These are phyloP conservation scores for Boletus hoseneyae DNA, from an alignment of 1,284 basidiomycete genomes.

Conservation along the genomic window DNA sequence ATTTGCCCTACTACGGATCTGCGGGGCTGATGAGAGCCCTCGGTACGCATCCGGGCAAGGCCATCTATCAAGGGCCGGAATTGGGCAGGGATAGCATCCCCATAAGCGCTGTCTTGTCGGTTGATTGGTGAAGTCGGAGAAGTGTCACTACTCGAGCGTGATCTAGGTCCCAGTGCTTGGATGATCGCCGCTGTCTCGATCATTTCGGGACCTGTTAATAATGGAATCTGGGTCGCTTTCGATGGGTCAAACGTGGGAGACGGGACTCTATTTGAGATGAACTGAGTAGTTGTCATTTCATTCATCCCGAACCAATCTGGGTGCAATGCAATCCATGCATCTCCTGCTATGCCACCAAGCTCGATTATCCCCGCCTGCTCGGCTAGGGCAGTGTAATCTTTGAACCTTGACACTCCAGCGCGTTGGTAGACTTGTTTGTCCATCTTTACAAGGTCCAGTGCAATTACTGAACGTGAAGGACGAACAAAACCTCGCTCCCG, in stretches of 20 bases:
- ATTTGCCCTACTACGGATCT: slow-evolving; percentile 26
- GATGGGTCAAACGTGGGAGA: slow-evolving; percentile 18
- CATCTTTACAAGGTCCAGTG: slow-evolving; percentile 33
- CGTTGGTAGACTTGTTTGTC: slow-evolving; percentile 39
- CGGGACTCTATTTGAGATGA: slow-evolving; percentile 1
- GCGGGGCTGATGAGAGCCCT: slow-evolving; percentile 15
- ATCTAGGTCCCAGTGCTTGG: slow-evolving; percentile 1
- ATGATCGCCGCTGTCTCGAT: slow-evolving; percentile 5
- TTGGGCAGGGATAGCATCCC: slow-evolving; percentile 12
- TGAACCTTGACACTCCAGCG: slow-evolving; percentile 44
- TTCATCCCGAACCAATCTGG: slow-evolving; percentile 29
- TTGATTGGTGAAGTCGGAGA: neutral
- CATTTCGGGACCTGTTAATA: slow-evolving; percentile 7
- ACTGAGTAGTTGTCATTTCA: neutral
- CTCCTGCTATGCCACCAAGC: slow-evolving; percentile 41
- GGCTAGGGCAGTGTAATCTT: slow-evolving; percentile 44
- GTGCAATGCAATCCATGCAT: slow-evolving; percentile 48
- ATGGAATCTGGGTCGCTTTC: slow-evolving; percentile 3
- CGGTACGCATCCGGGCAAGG: slow-evolving; percentile 17
- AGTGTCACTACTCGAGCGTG: neutral
- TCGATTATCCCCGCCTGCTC: slow-evolving; percentile 43
- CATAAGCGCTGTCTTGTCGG: neutral
- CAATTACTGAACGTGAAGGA: slow-evolving; percentile 41
- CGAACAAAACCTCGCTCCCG: slow-evolving; percentile 30
- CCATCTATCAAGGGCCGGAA: slow-evolving; percentile 29